Conservation (phyloP, 768 basidiomycete species). For the Lanmaoa rubissima region DNA sequence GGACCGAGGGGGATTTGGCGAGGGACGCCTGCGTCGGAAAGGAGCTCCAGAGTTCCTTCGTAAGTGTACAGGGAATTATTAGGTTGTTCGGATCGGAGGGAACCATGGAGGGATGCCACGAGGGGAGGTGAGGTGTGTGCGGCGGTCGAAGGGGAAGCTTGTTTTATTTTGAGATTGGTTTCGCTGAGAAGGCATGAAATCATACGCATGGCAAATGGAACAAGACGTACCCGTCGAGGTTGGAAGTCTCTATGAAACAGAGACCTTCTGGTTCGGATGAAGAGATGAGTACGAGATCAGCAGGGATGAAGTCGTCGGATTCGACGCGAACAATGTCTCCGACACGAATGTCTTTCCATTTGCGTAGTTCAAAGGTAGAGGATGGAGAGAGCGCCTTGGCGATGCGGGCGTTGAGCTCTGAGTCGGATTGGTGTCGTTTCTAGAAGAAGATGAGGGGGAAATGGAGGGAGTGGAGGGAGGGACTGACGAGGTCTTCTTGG, state of each 20-base stretch:
- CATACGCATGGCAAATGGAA: background rate
- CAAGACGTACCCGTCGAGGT: conserved; percentile 82
- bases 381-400: conserved; percentile 71
- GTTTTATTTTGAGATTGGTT: conserved; percentile 99
- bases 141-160: conserved; percentile 82
- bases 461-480: background rate
- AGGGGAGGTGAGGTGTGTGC: conserved; percentile 74
- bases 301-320: conserved; percentile 92
- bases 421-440: conserved; percentile 97
- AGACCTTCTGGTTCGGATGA: conserved; percentile 96
- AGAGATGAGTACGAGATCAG: conserved; percentile 83
- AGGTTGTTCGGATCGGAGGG: conserved; percentile 91
- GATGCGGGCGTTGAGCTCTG: conserved; percentile 81
- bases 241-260: conserved; percentile 97
- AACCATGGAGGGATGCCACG: conserved; percentile 72
- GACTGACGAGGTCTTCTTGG: conserved; percentile 78
- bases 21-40: conserved; percentile 53
- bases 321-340: conserved; percentile 93
- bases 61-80: conserved; percentile 98
- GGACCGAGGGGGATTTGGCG: conserved; percentile 90
- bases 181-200: conserved; percentile 50
- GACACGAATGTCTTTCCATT: conserved; percentile 88
- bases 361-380: conserved; percentile 64
- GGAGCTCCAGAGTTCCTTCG: conserved; percentile 75
- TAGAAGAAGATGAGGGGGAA: conserved; percentile 30